Evolutionary conservation across 805 yeast genomes (phyloP).

Genomic region (Priceomyces melissophilus): DNA sequence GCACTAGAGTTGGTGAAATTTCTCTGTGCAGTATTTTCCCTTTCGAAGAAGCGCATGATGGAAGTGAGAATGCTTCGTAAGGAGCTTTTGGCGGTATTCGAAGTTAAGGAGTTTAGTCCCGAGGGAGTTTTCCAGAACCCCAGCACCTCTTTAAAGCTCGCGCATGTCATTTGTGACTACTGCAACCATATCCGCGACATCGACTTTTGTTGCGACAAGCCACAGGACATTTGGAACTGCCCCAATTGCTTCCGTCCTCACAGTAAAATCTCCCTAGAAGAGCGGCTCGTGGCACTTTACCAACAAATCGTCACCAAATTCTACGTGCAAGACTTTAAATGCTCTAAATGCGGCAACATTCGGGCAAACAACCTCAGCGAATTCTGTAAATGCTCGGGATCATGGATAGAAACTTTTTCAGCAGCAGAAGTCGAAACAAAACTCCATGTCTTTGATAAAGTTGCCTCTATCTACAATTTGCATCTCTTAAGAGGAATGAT

Average conservation of each 20-base stretch:
- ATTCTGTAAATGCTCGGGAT: constrained; percentile 86
- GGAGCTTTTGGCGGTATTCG: constrained; percentile 68
- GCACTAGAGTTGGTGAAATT: constrained; percentile 75
- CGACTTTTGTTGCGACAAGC: constrained; percentile 75
- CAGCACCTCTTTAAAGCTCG: constrained; percentile 61
- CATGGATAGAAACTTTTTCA: constrained; percentile 61
- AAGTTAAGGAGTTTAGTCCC: constrained; percentile 78
- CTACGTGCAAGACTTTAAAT: constrained; percentile 75
- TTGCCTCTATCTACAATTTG: constrained; percentile 60
- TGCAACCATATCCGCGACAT: constrained; percentile 74
- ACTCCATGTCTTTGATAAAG: constrained; percentile 50
- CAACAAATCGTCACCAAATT: constrained; percentile 54
- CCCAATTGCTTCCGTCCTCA: constrained; percentile 60
- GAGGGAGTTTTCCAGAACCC: constrained; percentile 75
- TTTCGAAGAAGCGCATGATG: constrained; percentile 60
- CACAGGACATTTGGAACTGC: constrained; percentile 56
- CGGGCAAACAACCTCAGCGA: constrained; percentile 65
- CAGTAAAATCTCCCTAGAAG: constrained; percentile 73
- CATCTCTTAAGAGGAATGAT: constrained; percentile 44
- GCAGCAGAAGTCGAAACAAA: constrained; percentile 42
- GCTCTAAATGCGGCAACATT: constrained; percentile 70
- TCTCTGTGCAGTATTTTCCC: constrained; percentile 65
- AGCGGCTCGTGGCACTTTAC: constrained; percentile 65
- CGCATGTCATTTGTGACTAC: constrained; percentile 71
- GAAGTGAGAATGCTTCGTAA: constrained; percentile 76